Percentiles rank a stretch among this genome's conserved stretches.
phyloP scores from a whole-genome alignment of 2,329 filamentous ascomycete genomes.

The Alternaria panax region DNA sequence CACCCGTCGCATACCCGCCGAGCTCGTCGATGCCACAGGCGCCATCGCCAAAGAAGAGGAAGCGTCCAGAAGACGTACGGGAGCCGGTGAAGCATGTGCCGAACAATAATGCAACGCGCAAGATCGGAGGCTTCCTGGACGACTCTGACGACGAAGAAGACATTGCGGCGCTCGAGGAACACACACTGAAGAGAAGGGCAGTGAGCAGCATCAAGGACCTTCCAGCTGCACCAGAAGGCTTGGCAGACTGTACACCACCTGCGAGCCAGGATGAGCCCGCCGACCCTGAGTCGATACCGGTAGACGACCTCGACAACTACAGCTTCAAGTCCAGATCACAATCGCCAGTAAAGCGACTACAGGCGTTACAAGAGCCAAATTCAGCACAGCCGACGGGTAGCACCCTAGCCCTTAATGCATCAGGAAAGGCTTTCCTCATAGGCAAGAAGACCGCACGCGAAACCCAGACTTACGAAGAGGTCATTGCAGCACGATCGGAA shows the following conservation, averaged over 20 bases:
- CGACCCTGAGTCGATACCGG: constrained; percentile 39
- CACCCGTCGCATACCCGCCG: constrained; percentile 64
- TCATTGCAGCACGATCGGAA: constrained; percentile 72
- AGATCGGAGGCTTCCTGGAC: constrained; percentile 48
- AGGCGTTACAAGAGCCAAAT: constrained; percentile 18
- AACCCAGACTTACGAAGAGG: constrained; percentile 67
- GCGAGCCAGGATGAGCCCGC: constrained; percentile 43
- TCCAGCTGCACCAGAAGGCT: constrained; percentile 29
- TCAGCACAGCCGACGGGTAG: constrained; percentile 31
- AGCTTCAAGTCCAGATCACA: constrained; percentile 34
- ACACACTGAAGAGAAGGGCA: constrained; percentile 45
- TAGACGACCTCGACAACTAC: constrained; percentile 40
- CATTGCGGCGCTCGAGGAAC: constrained; percentile 50
- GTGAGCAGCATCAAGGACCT: constrained; percentile 40
- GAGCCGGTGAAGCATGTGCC: constrained; percentile 46
- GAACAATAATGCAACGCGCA: constrained; percentile 46
- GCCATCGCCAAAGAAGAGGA: constrained; percentile 50
- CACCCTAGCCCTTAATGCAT: constrained; percentile 55
- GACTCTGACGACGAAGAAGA: constrained; percentile 54
- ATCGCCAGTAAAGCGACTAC: constrained; percentile 32
- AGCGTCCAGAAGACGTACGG: constrained; percentile 37
- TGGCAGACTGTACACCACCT: constrained; percentile 43
- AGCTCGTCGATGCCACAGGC: constrained; percentile 55
- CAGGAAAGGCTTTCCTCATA: constrained; percentile 65
- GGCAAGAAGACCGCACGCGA: constrained; percentile 60